phyloP scores from a whole-genome alignment of 768 basidiomycete genomes.

The Tricholoma flavovirens region DNA sequence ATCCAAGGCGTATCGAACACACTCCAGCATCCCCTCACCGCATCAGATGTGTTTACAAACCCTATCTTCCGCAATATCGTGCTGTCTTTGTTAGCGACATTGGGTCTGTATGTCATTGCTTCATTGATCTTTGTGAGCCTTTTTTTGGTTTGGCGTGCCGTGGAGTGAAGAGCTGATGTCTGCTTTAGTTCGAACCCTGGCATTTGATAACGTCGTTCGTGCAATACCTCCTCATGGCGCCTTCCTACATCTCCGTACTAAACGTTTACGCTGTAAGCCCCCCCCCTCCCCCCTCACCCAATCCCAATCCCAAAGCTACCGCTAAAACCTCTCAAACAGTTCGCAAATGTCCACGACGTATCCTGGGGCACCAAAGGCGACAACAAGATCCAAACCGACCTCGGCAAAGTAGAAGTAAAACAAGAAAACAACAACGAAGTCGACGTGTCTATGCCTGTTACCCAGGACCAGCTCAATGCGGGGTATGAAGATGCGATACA shows the following conservation, averaged over 20 bases:
- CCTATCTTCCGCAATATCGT: constrained; percentile 82
- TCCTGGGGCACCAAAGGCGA: constrained; percentile 97
- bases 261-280: constrained; percentile 77
- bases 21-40: constrained; percentile 28
- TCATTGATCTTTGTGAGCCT: constrained; percentile 77
- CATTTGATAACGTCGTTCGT: constrained; percentile 96
- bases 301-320: not conserved
- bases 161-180: not conserved
- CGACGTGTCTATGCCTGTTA: constrained; percentile 79
- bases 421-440: constrained; percentile 64
- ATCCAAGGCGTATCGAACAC: constrained; percentile 52
- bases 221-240: constrained; percentile 89
- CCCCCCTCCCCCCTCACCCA: not conserved
- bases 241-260: constrained; percentile 89
- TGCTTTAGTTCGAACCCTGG: constrained; percentile 84
- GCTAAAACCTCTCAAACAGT: constrained; percentile 32
- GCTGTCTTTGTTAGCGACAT: constrained; percentile 78
- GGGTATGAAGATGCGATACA: constrained; percentile 90
- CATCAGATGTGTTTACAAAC: constrained; percentile 69
- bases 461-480: constrained; percentile 83
- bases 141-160: not conserved
- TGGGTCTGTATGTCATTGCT: constrained; percentile 82
- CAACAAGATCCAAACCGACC: constrained; percentile 78
- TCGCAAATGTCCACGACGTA: constrained; percentile 86
- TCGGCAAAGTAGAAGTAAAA: constrained; percentile 48